These are phyloP conservation scores for Massariosphaeria phaeospora DNA, from an alignment of 495 filamentous ascomycete species.

Conservation along the genomic window DNA sequence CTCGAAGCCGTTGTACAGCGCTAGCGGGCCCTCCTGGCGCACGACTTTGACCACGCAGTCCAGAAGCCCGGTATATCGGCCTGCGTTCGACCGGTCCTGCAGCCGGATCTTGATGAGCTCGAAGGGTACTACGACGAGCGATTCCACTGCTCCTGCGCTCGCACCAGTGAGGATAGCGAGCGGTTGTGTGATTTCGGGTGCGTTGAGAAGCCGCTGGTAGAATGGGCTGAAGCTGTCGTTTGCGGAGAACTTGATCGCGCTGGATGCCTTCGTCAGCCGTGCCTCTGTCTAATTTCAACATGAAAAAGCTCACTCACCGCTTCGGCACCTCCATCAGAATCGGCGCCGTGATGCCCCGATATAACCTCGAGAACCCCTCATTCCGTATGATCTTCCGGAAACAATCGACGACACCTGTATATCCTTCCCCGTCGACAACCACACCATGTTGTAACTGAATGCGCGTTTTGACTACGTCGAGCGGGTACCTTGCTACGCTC, in stretches of 20 bases:
- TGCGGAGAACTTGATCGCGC: slow-evolving; percentile 27
- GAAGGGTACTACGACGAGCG: slow-evolving; percentile 28
- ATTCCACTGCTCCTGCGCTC: slow-evolving; percentile 22
- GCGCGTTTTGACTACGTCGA: slow-evolving; percentile 26
- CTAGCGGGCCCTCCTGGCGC: slow-evolving; percentile 12
- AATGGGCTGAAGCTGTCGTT: slow-evolving; percentile 24
- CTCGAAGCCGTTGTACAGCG: slow-evolving; percentile 28
- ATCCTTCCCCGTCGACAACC: slow-evolving; percentile 18
- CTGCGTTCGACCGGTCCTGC: slow-evolving; percentile 22
- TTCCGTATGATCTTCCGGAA: slow-evolving; percentile 27
- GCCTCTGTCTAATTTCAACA: too few relatives aligned
- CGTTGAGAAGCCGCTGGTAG: slow-evolving; percentile 17
- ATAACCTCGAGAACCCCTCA: slow-evolving; percentile 20
- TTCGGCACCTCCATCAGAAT: slow-evolving; percentile 29
- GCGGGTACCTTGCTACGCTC: slow-evolving; percentile 30
- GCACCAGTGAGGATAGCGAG: slow-evolving; percentile 25
- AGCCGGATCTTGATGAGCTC: slow-evolving; percentile 27
- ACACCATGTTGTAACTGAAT: slow-evolving; percentile 27
- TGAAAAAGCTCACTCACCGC: too few relatives aligned
- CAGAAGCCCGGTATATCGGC: slow-evolving; percentile 15
- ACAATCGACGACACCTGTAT: slow-evolving; percentile 22
- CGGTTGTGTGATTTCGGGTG: slow-evolving; percentile 14
- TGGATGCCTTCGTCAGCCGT: too few relatives aligned
- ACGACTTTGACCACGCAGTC: slow-evolving; percentile 25
- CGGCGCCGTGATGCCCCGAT: slow-evolving; percentile 24